Evolutionary conservation across 257 asterid species (phyloP).

Genomic region (Fraxinus excelsior): DNA sequence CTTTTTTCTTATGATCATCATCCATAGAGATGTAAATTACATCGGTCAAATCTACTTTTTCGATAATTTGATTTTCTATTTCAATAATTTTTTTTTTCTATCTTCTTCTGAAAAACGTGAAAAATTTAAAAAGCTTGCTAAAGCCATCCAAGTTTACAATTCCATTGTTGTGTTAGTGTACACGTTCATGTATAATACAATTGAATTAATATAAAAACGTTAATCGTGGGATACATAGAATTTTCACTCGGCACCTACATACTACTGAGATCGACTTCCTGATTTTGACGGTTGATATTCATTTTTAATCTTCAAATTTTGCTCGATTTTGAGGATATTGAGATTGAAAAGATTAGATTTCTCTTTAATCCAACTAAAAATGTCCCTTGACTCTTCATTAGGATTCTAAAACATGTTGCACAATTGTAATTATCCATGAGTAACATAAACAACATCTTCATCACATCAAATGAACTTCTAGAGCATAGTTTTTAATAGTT

Average conservation of each 20-base stretch:
- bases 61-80: background rate
- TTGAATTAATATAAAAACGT: background rate
- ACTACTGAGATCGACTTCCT: too few relatives aligned
- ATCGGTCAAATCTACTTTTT: background rate
- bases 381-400: background rate
- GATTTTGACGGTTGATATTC: too few relatives aligned
- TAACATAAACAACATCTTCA: too few relatives aligned
- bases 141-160: background rate
- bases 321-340: too few relatives aligned
- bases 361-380: background rate
- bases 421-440: too few relatives aligned
- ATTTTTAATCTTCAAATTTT: too few relatives aligned
- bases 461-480: too few relatives aligned
- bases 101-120: background rate
- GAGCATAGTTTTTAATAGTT: too few relatives aligned
- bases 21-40: background rate
- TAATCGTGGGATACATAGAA: background rate
- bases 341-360: too few relatives aligned
- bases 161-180: background rate
- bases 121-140: background rate
- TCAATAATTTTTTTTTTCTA: too few relatives aligned
- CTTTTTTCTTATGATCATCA: slow-evolving; percentile 11
- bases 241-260: too few relatives aligned
- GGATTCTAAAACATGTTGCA: background rate
- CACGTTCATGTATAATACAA: background rate